phyloP scores from a whole-genome alignment of 306 rosid species.

The Prinsepia uniflora region DNA sequence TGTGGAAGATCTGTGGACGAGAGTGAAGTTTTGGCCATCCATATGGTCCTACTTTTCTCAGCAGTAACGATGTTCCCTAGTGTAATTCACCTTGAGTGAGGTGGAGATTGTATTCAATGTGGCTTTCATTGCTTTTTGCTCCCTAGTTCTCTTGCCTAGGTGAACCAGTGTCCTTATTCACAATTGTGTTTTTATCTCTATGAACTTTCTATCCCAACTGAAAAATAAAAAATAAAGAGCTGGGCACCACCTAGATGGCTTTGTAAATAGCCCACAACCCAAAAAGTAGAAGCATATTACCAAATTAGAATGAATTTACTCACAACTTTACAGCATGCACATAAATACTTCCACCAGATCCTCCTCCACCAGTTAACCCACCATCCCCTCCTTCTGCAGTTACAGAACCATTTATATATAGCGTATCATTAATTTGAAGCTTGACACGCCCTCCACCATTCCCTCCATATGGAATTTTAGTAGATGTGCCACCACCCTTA shows the following conservation, averaged over 20 bases:
- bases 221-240: not conserved
- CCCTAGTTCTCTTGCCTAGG: not conserved
- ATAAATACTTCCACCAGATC: conserved; percentile 93
- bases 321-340: conserved; percentile 78
- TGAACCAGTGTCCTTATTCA: not conserved
- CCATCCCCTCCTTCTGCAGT: conserved; percentile 88
- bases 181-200: not conserved
- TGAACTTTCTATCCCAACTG: not conserved
- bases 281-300: conserved; percentile 22
- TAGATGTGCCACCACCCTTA: conserved; percentile 78
- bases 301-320: conserved; percentile 39
- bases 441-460: conserved; percentile 93
- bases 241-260: conserved; percentile 7
- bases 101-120: not conserved
- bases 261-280: not conserved
- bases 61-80: not conserved
- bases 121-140: not conserved
- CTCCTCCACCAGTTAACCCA: conserved; percentile 83
- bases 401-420: conserved; percentile 73
- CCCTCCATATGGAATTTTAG: conserved; percentile 57
- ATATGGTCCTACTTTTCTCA: not conserved
- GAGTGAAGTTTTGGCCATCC: not conserved
- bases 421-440: conserved; percentile 61
- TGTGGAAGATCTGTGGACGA: not conserved
- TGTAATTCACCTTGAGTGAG: not conserved